Evolutionary conservation across 2,329 filamentous ascomycete species (phyloP).

Genomic region (Apiospora rasikravindrae): DNA sequence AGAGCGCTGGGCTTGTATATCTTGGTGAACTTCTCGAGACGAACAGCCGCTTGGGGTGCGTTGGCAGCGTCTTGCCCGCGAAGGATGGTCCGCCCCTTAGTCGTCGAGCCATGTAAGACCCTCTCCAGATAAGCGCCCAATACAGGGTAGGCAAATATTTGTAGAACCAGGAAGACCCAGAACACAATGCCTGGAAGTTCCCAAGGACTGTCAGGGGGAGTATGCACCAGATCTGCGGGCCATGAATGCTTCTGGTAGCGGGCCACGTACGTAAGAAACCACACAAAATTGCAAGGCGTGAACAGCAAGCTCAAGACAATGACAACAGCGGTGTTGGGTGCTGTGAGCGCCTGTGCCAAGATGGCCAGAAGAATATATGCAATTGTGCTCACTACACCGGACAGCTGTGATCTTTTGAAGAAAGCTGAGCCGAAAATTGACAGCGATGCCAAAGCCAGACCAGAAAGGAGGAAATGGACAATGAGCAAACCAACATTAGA

Average conservation of each 20-base stretch:
- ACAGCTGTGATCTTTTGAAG: conserved; percentile 87
- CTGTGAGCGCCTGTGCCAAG: conserved; percentile 75
- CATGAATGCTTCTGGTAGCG: conserved; percentile 71
- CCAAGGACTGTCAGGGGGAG: conserved; percentile 70
- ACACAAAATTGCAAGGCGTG: conserved; percentile 86
- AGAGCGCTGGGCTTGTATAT: conserved; percentile 72
- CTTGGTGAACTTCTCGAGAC: conserved; percentile 77
- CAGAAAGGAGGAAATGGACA: conserved; percentile 76
- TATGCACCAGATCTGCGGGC: conserved; percentile 64
- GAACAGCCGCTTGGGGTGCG: conserved; percentile 61
- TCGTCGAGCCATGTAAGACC: conserved; percentile 75
- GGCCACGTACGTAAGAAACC: conserved; percentile 77
- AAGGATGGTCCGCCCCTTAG: conserved; percentile 61
- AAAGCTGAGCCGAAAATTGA: conserved; percentile 82
- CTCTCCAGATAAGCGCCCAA: conserved; percentile 78
- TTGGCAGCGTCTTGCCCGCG: conserved; percentile 35
- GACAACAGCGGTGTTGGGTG: conserved; percentile 67
- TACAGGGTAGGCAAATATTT: conserved; percentile 78
- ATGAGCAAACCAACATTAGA: conserved; percentile 70
- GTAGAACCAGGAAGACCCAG: conserved; percentile 77
- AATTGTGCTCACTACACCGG: conserved; percentile 80
- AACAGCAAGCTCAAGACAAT: conserved; percentile 77
- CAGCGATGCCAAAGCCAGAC: conserved; percentile 78
- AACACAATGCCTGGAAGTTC: conserved; percentile 74
- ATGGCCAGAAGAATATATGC: conserved; percentile 77